Evolutionary conservation across 805 yeast genomes (phyloP).

Genomic region (Candida ovalis): DNA sequence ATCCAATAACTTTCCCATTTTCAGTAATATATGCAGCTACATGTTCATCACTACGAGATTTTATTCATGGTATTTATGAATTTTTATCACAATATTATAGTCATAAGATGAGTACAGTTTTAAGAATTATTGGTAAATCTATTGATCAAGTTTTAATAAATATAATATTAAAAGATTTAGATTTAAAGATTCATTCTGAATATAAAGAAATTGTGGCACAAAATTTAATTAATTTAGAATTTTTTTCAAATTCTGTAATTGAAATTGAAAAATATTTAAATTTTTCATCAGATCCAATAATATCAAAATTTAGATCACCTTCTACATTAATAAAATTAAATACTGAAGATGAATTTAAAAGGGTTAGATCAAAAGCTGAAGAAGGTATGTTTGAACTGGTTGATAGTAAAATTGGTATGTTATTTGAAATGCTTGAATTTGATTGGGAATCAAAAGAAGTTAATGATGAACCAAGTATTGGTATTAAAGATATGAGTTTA

Average conservation of each 20-base stretch:
- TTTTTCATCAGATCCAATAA: conserved; percentile 33
- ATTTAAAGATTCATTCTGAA: conserved; percentile 57
- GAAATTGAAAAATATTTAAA: conserved; percentile 53
- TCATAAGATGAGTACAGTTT: conserved; percentile 55
- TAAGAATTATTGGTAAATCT: conserved; percentile 55
- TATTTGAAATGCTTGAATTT: conserved; percentile 80
- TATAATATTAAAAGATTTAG: conserved; percentile 62
- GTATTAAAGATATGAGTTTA: conserved; percentile 78
- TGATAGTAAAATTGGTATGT: conserved; percentile 72
- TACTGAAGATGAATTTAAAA: conserved; percentile 45
- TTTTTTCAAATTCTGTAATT: conserved; percentile 70
- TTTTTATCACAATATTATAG: conserved; percentile 65
- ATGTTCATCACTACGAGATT: conserved; percentile 68
- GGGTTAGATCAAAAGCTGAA: conserved; percentile 70
- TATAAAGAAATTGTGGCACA: conserved; percentile 91
- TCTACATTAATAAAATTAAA: conserved; percentile 31
- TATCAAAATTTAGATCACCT: conserved; percentile 28
- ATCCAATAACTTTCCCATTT: conserved; percentile 75
- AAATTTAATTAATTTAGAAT: conserved; percentile 82
- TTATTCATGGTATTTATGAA: conserved; percentile 57
- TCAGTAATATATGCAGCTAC: conserved; percentile 85
- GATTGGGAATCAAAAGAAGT: conserved; percentile 64
- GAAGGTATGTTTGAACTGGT: conserved; percentile 76
- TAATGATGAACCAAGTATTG: conserved; percentile 63
- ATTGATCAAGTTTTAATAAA: conserved; percentile 68